Evolutionary conservation across 176 grass and related monocot genomes (phyloP).

Genomic region (Melocanna baccifera): DNA sequence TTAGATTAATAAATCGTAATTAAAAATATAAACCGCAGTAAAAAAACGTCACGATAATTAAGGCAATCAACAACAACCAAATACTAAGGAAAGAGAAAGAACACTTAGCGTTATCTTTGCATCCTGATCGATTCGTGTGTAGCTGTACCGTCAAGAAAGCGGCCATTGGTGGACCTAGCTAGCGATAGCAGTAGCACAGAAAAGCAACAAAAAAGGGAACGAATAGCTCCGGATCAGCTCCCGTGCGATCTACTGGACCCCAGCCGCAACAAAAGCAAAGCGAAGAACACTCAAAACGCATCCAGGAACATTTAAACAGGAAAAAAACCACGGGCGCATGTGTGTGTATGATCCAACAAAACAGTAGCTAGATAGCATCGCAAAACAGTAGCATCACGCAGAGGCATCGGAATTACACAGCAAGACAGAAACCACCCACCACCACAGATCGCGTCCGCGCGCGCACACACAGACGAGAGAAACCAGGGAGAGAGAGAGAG

Average conservation of each 20-base stretch:
- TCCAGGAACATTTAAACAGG: not conserved
- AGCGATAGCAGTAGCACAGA: no score
- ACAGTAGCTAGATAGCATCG: not conserved
- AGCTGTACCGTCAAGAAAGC: slow-evolving; percentile 4
- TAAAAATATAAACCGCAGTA: no score
- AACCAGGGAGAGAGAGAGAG: not conserved
- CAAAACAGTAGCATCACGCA: not conserved
- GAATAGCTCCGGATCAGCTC: slow-evolving; percentile 5
- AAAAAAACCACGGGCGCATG: not conserved
- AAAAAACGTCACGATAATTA: not conserved
- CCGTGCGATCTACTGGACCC: slow-evolving; percentile 32
- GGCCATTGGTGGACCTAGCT: not conserved
- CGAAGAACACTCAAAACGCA: slow-evolving; percentile 1
- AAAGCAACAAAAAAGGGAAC: not conserved
- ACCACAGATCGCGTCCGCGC: not conserved
- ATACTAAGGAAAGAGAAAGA: not conserved
- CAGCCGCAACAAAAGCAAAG: not conserved
- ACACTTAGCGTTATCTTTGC: not conserved
- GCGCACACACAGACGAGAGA: not conserved
- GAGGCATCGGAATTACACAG: slow-evolving; percentile 1
- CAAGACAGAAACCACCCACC: not conserved
- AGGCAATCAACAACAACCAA: not conserved
- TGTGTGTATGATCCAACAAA: not conserved
- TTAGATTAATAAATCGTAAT: no score
- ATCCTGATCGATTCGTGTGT: slow-evolving; percentile 16